phyloP scores from a whole-genome alignment of 2,329 filamentous ascomycete species.

The Paramyrothecium roridum region DNA sequence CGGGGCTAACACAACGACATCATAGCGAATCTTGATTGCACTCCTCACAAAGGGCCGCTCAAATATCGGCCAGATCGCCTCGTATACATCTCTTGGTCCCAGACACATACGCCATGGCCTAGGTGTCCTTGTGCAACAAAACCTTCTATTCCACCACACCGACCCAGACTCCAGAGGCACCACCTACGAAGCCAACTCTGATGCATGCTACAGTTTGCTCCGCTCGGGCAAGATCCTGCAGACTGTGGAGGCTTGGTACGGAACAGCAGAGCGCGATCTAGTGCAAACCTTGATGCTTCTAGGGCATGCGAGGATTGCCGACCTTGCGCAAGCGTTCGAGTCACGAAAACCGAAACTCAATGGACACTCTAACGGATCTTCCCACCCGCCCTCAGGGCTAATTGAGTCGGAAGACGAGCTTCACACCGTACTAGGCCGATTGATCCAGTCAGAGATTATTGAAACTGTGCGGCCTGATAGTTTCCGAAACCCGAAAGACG shows the following conservation, averaged over 20 bases:
- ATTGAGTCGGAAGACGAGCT: constrained; percentile 46
- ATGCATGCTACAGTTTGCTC: constrained; percentile 76
- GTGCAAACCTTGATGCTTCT: constrained; percentile 72
- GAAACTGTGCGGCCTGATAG: constrained; percentile 57
- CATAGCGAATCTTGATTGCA: constrained; percentile 77
- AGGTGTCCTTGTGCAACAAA: constrained; percentile 82
- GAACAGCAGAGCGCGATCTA: constrained; percentile 69
- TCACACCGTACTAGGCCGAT: constrained; percentile 46
- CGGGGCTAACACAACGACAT: constrained; percentile 21
- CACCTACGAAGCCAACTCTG: constrained; percentile 80
- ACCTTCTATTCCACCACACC: constrained; percentile 73
- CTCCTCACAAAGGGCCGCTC: constrained; percentile 79
- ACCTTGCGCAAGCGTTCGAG: constrained; percentile 63
- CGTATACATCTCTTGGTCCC: constrained; percentile 69
- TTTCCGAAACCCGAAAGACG: constrained; percentile 60
- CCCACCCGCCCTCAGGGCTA: constrained; percentile 25
- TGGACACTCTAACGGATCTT: constrained; percentile 29
- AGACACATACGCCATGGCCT: constrained; percentile 79
- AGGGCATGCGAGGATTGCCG: constrained; percentile 71
- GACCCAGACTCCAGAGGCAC: constrained; percentile 60
- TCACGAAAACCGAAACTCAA: constrained; percentile 31
- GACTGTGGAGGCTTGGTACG: constrained; percentile 70
- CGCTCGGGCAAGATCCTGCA: constrained; percentile 80
- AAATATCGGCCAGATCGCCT: constrained; percentile 64
- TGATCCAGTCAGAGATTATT: constrained; percentile 65